Percentiles rank a stretch among this genome's conserved stretches.
These are phyloP conservation scores for Rhizophagus clarus DNA, from an alignment of 192 early-diverging fungal genomes.

Conservation along the genomic window DNA sequence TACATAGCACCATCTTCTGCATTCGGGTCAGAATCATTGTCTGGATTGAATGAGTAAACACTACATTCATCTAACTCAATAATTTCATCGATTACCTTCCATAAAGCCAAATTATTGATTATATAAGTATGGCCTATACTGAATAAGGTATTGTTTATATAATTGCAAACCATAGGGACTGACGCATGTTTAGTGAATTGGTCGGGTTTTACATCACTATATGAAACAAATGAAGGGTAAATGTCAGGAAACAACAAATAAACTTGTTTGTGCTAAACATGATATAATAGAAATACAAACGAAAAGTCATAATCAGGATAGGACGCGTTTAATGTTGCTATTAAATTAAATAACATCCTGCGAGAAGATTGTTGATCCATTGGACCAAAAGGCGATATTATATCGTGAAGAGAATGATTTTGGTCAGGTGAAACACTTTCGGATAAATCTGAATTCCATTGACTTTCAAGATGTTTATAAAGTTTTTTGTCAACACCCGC, in stretches of 20 bases:
- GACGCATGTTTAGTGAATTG: conserved; percentile 79
- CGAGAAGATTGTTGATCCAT: conserved; percentile 81
- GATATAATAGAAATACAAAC: conserved; percentile 41
- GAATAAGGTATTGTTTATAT: conserved; percentile 83
- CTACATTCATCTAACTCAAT: conserved; percentile 84
- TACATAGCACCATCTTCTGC: conserved; percentile 85
- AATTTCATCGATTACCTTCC: conserved; percentile 85
- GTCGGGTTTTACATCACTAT: conserved; percentile 78
- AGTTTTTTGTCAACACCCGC: conserved; percentile 94
- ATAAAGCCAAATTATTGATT: conserved; percentile 70
- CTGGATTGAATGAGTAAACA: conserved; percentile 90
- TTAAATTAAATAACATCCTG: conserved; percentile 90
- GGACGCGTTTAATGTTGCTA: conserved; percentile 93
- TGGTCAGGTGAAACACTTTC: conserved; percentile 68
- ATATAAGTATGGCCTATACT: conserved; percentile 75
- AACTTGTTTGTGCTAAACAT: neutral
- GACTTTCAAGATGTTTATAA: conserved; percentile 82
- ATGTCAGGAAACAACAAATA: neutral
- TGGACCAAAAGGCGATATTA: conserved; percentile 86
- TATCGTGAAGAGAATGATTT: conserved; percentile 64
- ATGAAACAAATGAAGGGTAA: neutral
- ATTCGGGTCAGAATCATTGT: conserved; percentile 87
- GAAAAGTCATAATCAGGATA: conserved; percentile 99
- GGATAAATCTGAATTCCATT: conserved; percentile 70
- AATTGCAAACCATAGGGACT: conserved; percentile 71